Evolutionary conservation across 495 filamentous ascomycete genomes (phyloP).

Genomic region (Penicillium ochrochloron): DNA sequence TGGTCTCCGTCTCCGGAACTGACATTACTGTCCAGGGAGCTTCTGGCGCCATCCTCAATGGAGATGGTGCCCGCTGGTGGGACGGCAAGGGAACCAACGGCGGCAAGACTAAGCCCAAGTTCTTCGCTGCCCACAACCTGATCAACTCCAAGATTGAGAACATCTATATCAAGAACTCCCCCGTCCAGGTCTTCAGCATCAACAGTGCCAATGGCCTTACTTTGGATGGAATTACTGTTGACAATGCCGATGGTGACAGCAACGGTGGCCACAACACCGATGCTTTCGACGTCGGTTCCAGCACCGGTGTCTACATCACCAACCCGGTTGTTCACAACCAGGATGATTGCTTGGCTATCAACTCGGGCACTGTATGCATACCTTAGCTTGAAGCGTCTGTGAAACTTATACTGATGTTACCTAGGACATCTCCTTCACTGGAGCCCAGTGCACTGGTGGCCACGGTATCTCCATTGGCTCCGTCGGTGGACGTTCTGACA

Average conservation of each 20-base stretch:
- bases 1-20: slow-evolving; percentile 53
- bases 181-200: slow-evolving; percentile 66
- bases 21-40: slow-evolving; percentile 51
- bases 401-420: slow-evolving; percentile 5
- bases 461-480: slow-evolving; percentile 72
- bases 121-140: slow-evolving; percentile 58
- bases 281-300: slow-evolving; percentile 64
- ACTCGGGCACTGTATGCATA: slow-evolving; percentile 41
- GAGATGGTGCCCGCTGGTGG: slow-evolving; percentile 54
- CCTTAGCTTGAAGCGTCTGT: background rate
- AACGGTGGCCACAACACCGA: slow-evolving; percentile 66
- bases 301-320: slow-evolving; percentile 46
- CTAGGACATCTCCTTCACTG: slow-evolving; percentile 52
- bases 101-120: slow-evolving; percentile 63
- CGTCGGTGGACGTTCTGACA: slow-evolving; percentile 64
- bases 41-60: slow-evolving; percentile 46
- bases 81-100: slow-evolving; percentile 58
- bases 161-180: slow-evolving; percentile 59
- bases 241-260: slow-evolving; percentile 60
- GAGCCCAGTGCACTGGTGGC: slow-evolving; percentile 23
- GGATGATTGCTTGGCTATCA: slow-evolving; percentile 70
- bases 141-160: slow-evolving; percentile 46
- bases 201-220: slow-evolving; percentile 52
- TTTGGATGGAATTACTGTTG: slow-evolving; percentile 58
- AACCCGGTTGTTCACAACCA: slow-evolving; percentile 48